These are phyloP conservation scores for Parasarocladium wereldwijsianum DNA, from an alignment of 2,329 filamentous ascomycete genomes.

Conservation along the genomic window DNA sequence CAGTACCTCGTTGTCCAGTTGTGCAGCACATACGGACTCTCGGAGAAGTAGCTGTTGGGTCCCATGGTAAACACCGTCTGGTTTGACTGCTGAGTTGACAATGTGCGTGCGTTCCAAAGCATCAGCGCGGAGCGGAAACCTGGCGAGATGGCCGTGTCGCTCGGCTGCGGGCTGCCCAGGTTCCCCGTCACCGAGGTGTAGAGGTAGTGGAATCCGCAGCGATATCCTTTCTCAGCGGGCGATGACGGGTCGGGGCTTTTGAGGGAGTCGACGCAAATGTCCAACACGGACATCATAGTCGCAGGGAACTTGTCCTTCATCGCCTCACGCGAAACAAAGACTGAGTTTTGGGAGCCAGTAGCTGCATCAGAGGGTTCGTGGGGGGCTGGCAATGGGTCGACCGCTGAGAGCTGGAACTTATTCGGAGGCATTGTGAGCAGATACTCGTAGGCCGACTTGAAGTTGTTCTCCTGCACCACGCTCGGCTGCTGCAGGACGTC, in stretches of 20 bases:
- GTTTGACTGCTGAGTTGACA: background rate
- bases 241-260: constrained; percentile 5
- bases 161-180: constrained; percentile 6
- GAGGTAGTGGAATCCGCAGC: constrained; percentile 8
- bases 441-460: constrained; percentile 6
- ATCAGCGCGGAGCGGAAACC: background rate
- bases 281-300: constrained; percentile 7
- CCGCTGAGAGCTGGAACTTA: constrained; percentile 6
- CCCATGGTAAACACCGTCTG: background rate
- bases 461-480: constrained; percentile 6
- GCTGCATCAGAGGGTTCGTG: constrained; percentile 6
- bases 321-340: constrained; percentile 6
- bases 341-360: constrained; percentile 7
- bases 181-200: constrained; percentile 8
- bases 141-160: constrained; percentile 4
- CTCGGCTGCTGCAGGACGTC: constrained; percentile 4
- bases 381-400: constrained; percentile 5
- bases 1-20: constrained; percentile 1
- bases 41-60: constrained; percentile 1
- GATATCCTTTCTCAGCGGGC: constrained; percentile 2
- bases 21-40: background rate
- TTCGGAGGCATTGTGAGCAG: constrained; percentile 7
- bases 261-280: constrained; percentile 6
- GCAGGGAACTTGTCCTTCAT: constrained; percentile 7
- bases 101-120: constrained; percentile 1